A percentile compares a stretch with the other conserved stretches of the same genome.
phyloP scores from a whole-genome alignment of 2,329 filamentous ascomycete species.

The Trichoderma sp. region DNA sequence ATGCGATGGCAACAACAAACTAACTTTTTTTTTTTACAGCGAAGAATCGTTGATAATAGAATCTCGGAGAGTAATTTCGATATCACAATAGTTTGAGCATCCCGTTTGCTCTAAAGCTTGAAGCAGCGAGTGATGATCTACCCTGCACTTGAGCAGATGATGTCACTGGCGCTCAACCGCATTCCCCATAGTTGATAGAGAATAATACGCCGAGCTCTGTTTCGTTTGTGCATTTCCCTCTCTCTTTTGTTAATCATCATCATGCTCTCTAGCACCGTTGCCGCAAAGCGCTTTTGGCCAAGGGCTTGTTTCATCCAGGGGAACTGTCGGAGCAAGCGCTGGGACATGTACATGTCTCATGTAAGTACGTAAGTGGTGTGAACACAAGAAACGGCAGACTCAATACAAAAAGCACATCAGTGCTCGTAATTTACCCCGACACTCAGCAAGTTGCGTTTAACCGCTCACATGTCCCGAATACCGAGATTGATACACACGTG shows the following conservation, averaged over 20 bases:
- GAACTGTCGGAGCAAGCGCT: neutral
- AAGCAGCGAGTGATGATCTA: neutral
- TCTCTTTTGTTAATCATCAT: too few species aligned
- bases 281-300: neutral
- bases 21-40: neutral
- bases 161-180: neutral
- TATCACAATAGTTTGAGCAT: neutral
- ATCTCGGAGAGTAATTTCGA: neutral
- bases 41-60: neutral
- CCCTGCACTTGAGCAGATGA: neutral
- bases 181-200: neutral
- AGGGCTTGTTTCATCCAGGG: neutral
- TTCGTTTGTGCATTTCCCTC: neutral
- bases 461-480: neutral
- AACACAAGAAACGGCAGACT: neutral
- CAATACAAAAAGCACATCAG: neutral
- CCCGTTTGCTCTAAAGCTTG: neutral
- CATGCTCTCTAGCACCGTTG: neutral
- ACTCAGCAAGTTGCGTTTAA: neutral
- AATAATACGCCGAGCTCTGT: neutral
- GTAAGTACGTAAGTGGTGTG: neutral
- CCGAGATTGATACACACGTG: slow-evolving; percentile 10
- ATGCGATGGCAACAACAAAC: neutral
- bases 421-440: neutral
- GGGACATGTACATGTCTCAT: neutral